Evolutionary conservation across 352 stramenopile species (phyloP).

Genomic region (Thalassiosira hispida): DNA sequence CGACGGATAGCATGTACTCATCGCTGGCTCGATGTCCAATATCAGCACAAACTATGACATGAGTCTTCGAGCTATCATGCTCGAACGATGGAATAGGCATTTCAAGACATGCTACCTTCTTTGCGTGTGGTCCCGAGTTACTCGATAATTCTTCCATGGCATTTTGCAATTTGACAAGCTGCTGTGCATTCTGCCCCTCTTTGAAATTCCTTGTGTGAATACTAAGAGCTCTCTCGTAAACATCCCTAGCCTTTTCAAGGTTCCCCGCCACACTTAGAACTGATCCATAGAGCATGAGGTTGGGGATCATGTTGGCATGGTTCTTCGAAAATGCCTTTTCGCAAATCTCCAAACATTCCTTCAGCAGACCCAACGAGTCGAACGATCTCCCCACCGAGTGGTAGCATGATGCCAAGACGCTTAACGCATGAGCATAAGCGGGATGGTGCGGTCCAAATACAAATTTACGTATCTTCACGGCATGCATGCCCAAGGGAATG

Average conservation of each 20-base stretch:
- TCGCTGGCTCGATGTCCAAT: slow-evolving; percentile 45
- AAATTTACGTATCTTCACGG: slow-evolving; percentile 52
- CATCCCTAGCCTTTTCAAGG: slow-evolving; percentile 21
- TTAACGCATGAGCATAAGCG: slow-evolving; percentile 63
- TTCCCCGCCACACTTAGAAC: slow-evolving; percentile 40
- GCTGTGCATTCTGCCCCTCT: slow-evolving; percentile 29
- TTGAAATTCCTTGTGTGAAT: slow-evolving; percentile 60
- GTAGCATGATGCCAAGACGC: slow-evolving; percentile 55
- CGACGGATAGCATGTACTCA: slow-evolving; percentile 46
- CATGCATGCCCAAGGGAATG: slow-evolving; percentile 56
- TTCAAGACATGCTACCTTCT: slow-evolving; percentile 1
- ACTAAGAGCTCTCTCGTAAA: slow-evolving; percentile 46
- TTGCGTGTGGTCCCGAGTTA: neutral
- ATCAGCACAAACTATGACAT: slow-evolving; percentile 53
- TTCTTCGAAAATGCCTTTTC: slow-evolving; percentile 54
- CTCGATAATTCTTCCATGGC: slow-evolving; percentile 19
- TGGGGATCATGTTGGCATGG: slow-evolving; percentile 64
- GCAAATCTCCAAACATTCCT: slow-evolving; percentile 63
- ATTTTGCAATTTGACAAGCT: slow-evolving; percentile 43
- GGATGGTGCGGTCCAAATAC: slow-evolving; percentile 56
- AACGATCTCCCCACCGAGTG: slow-evolving; percentile 48
- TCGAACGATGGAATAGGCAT: slow-evolving; percentile 38
- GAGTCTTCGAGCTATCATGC: slow-evolving; percentile 13
- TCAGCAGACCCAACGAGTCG: slow-evolving; percentile 41
- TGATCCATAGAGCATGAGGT: slow-evolving; percentile 55